A percentile compares a stretch with the other conserved stretches of the same genome.
Evolutionary conservation across 371 early-diverging fungal genomes (phyloP).

Genomic region (Vairimorpha necatrix): DNA sequence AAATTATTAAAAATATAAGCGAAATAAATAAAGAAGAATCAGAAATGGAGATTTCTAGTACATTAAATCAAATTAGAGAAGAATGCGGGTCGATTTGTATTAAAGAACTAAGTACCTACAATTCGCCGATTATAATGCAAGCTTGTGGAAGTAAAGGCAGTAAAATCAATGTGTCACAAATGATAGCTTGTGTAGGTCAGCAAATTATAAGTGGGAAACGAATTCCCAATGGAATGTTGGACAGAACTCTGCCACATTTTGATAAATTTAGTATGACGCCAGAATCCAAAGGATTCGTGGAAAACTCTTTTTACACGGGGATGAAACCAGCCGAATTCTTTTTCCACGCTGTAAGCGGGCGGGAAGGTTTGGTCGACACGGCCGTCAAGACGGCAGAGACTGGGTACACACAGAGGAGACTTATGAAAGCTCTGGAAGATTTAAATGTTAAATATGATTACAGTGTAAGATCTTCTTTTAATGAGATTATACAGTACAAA

Average conservation of each 20-base stretch:
- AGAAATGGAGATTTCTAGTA: constrained; percentile 72
- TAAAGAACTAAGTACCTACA: constrained; percentile 80
- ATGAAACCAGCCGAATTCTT: constrained; percentile 89
- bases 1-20: constrained; percentile 70
- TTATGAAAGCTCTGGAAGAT: constrained; percentile 75
- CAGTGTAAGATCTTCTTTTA: constrained; percentile 54
- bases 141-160: constrained; percentile 93
- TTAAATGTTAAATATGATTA: constrained; percentile 59
- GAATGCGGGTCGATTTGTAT: constrained; percentile 86
- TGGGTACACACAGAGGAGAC: constrained; percentile 94
- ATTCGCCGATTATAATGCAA: constrained; percentile 94
- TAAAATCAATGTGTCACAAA: constrained; percentile 93
- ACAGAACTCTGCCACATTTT: constrained; percentile 92
- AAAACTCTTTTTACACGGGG: constrained; percentile 89
- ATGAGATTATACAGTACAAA: constrained; percentile 37
- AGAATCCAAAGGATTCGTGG: constrained; percentile 90
- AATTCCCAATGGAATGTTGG: constrained; percentile 89
- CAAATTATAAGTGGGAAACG: constrained; percentile 91
- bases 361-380: constrained; percentile 99
- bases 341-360: constrained; percentile 96
- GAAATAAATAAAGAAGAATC: not conserved
- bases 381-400: constrained; percentile 98
- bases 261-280: constrained; percentile 77
- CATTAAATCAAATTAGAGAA: constrained; percentile 84
- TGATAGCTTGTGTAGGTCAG: constrained; percentile 99